These are phyloP conservation scores for Salicornia ramosissima DNA, from an alignment of 148 eudicot genomes.

Conservation along the genomic window DNA sequence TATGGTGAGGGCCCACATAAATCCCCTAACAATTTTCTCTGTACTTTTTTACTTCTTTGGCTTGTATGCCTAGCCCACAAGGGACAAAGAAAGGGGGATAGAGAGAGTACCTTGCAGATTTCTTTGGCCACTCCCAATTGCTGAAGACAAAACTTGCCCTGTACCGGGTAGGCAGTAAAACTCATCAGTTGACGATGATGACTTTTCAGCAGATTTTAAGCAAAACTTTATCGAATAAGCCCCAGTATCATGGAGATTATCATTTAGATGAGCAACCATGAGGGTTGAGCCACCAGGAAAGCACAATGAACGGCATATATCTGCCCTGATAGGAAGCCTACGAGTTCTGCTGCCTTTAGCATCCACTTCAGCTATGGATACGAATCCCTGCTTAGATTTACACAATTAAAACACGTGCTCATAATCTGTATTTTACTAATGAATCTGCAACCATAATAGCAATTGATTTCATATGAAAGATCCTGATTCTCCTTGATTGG, in stretches of 20 bases:
- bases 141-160: conserved; percentile 23
- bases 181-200: conserved; percentile 22
- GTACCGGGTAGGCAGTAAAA: conserved; percentile 28
- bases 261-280: conserved; percentile 59
- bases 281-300: conserved; percentile 92
- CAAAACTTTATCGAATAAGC: conserved; percentile 25
- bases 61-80: no score
- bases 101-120: no score
- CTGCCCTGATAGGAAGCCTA: conserved; percentile 69
- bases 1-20: no score
- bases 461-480: neutral
- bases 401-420: conserved; percentile 3
- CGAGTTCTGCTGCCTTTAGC: conserved; percentile 65
- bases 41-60: no score
- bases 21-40: no score
- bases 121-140: conserved; percentile 28
- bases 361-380: conserved; percentile 65
- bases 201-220: conserved; percentile 26
- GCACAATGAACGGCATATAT: conserved; percentile 71
- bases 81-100: no score
- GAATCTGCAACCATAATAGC: neutral
- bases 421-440: neutral
- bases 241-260: conserved; percentile 25
- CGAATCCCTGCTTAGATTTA: conserved; percentile 59
- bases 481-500: neutral